These are phyloP conservation scores for Pyrus pyrifolia DNA, from an alignment of 306 rosid genomes.

Conservation along the genomic window DNA sequence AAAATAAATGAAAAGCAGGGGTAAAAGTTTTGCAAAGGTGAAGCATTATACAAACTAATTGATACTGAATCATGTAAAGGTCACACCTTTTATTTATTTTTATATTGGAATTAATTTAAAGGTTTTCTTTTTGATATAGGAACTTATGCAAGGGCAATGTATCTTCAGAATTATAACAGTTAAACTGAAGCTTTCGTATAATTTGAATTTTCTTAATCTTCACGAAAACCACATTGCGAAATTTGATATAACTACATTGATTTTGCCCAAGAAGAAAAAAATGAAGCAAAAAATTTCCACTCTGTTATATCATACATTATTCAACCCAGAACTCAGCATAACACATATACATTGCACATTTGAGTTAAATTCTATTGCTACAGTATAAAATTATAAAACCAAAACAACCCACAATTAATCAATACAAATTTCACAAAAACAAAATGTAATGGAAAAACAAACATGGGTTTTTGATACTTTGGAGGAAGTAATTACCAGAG, in stretches of 20 bases:
- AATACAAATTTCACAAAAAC: neutral
- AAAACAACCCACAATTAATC: neutral
- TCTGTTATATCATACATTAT: neutral
- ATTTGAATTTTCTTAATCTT: neutral
- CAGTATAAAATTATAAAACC: neutral
- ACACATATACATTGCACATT: neutral
- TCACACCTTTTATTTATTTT: neutral
- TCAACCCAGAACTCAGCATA: neutral
- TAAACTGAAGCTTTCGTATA: neutral
- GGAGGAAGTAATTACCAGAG: conserved; percentile 30
- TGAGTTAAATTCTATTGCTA: neutral
- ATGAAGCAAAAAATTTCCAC: neutral
- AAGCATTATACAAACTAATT: neutral
- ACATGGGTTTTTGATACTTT: neutral
- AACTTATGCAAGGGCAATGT: neutral
- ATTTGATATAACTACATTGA: neutral
- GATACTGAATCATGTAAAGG: neutral
- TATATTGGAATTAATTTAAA: neutral
- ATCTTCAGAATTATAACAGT: neutral
- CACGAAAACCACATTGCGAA: neutral
- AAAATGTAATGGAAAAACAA: neutral
- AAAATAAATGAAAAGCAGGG: no score
- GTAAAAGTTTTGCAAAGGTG: neutral
- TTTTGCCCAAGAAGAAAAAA: neutral
- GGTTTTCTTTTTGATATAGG: neutral